Conservation (phyloP, 1,284 basidiomycete genomes). For the Trichosporon asahii region DNA sequence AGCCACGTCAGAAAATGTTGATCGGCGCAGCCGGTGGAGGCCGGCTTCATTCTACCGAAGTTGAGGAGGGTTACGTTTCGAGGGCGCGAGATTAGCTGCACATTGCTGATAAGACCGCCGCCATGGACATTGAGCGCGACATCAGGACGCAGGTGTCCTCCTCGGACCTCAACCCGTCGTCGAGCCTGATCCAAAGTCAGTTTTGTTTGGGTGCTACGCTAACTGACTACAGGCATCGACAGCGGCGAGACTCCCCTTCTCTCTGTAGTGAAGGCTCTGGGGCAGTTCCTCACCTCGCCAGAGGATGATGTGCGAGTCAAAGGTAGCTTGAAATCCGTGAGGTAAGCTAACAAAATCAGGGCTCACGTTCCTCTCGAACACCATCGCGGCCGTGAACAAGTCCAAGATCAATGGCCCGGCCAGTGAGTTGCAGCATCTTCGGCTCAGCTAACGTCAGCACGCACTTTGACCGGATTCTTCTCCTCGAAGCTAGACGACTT, state of each 20-base stretch:
- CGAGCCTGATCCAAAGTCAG: conserved; percentile 43
- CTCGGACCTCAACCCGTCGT: conserved; percentile 39
- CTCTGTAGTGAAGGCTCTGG: conserved; percentile 78
- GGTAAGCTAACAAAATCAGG: conserved; percentile 25
- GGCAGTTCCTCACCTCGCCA: conserved; percentile 80
- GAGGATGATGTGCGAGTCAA: conserved; percentile 73
- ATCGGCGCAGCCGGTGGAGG: conserved; percentile 5
- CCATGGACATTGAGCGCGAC: conserved; percentile 46
- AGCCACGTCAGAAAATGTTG: conserved; percentile 5
- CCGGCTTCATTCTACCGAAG: conserved; percentile 1
- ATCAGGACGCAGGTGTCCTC: conserved; percentile 47
- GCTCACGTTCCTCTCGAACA: conserved; percentile 54
- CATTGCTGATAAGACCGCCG: background rate
- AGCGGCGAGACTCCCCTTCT: conserved; percentile 64
- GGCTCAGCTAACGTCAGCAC: conserved; percentile 56
- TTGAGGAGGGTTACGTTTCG: conserved; percentile 1
- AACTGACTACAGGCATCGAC: conserved; percentile 61
- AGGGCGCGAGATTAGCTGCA: background rate
- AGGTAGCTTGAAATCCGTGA: conserved; percentile 56
- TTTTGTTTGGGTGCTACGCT: background rate
- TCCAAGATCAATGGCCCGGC: conserved; percentile 74
- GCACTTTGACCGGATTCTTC: conserved; percentile 78
- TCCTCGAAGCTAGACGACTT: conserved; percentile 80
- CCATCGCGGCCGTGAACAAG: conserved; percentile 62
- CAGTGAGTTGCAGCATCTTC: conserved; percentile 56